Evolutionary conservation across 2,329 filamentous ascomycete species (phyloP), one percentile per base, ranked within the genome.

Genomic region (Decorospora gaudefroyi): DNA sequence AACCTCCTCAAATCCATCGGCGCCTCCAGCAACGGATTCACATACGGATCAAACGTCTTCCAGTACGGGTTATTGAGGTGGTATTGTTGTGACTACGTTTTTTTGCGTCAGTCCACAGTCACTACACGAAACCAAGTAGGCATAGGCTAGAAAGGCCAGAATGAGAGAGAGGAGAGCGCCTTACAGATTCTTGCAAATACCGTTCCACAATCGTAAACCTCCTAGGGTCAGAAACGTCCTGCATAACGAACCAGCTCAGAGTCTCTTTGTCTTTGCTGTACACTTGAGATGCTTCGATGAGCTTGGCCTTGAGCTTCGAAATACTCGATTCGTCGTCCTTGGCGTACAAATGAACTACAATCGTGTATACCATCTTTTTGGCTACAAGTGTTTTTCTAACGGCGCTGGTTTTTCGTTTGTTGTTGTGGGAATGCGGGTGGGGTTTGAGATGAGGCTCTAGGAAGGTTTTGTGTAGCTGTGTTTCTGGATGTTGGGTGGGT

Each of bases 201-300:
- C 86, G 76, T 73, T 90, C 86, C 32, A 90, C 85, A 59, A 90
- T 87, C 33, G 83, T 87, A 70, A 90, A 90, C 35, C 84, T 82
- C 45, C 84, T 77, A 30, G 78, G 77, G 67, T 89, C 86, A 59
- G 80, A 76, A 45, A 83, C 78, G 59, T 84, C 83, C 73, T 89
- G 86, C 86, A 89, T 89, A 51, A 90, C 86, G 69, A 87, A 82
- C 86, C 86, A 89, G 31, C 62, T 61, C 26, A 76, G 53, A 29
- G 70, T 88, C 74, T 89, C 86, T 63, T 81, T 81, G 73, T 89
- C 86, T 53, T 86, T 76, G 53, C 78, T 81, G 73, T 89, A 89
- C 51, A 89, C 78, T 51, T 82, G 78, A 46, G 83, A 84, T n/a
- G 86, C 86, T 67, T 90, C 86, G 64, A 85, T 79, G 44, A 90